Evolutionary conservation across 2,329 filamentous ascomycete genomes (phyloP).

Genomic region (Akanthomyces lecanii): DNA sequence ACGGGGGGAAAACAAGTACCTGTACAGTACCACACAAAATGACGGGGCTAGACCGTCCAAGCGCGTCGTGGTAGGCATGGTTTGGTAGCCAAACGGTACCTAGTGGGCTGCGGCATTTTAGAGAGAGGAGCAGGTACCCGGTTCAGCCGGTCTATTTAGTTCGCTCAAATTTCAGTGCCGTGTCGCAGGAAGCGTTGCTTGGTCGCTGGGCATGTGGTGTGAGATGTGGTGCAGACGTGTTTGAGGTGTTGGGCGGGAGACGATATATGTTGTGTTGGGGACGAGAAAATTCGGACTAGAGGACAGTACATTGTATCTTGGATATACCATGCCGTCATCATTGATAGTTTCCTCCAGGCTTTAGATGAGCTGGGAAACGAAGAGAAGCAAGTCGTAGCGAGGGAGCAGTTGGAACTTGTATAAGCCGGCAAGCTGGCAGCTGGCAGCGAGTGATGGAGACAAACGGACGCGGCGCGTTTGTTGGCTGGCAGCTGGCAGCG

Average conservation of each 20-base stretch:
- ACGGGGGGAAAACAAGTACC: conserved; percentile 31
- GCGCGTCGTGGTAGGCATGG: conserved; percentile 1
- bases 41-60: conserved; percentile 18
- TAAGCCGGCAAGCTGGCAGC: background rate
- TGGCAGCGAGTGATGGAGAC: conserved; percentile 2
- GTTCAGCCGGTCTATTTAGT: conserved; percentile 2
- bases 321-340: background rate
- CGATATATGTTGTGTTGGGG: background rate
- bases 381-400: conserved; percentile 2
- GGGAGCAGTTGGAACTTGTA: conserved; percentile 1
- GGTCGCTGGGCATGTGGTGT: conserved; percentile 9
- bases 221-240: conserved; percentile 11
- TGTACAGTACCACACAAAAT: conserved; percentile 35
- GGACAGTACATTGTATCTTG: background rate
- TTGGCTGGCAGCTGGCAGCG: conserved; percentile 1
- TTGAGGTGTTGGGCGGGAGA: conserved; percentile 7
- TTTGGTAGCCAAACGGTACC: conserved; percentile 12
- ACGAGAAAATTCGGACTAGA: background rate
- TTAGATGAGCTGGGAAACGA: background rate
- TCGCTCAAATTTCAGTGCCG: background rate
- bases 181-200: conserved; percentile 8
- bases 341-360: background rate
- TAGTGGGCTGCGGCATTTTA: conserved; percentile 15
- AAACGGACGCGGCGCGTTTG: conserved; percentile 7
- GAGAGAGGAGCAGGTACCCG: conserved; percentile 12